phyloP scores from a whole-genome alignment of 495 filamentous ascomycete genomes.

The Articulospora tetracladia region DNA sequence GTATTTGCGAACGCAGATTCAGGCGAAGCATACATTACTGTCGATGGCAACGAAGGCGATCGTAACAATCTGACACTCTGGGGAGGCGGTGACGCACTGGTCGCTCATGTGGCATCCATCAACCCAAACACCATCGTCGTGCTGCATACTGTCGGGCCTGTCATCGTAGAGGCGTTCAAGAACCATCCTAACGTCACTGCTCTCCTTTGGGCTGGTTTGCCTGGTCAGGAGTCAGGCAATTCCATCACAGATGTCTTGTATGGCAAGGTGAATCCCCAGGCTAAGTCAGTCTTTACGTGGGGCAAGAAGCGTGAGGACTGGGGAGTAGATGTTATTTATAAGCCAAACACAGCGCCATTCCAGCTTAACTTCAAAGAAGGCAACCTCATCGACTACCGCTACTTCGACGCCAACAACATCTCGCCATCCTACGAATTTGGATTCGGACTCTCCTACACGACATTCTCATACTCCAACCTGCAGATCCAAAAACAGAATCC shows the following conservation, averaged over 20 bases:
- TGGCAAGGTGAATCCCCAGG: constrained; percentile 80
- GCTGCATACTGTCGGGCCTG: constrained; percentile 80
- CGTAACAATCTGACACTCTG: constrained; percentile 92
- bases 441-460: constrained; percentile 86
- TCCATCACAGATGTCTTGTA: constrained; percentile 90
- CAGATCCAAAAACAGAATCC: constrained; percentile 48
- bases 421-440: constrained; percentile 89
- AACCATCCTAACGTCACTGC: constrained; percentile 89
- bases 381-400: constrained; percentile 90
- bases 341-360: constrained; percentile 70
- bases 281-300: constrained; percentile 86
- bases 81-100: constrained; percentile 73
- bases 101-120: constrained; percentile 68
- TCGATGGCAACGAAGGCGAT: constrained; percentile 86
- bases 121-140: constrained; percentile 93
- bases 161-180: constrained; percentile 73
- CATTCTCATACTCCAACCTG: constrained; percentile 75
- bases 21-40: constrained; percentile 80
- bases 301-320: constrained; percentile 70
- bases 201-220: constrained; percentile 89
- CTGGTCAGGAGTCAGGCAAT: constrained; percentile 89
- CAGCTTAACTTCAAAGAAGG: constrained; percentile 85
- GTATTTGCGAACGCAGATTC: constrained; percentile 88
- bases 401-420: constrained; percentile 72
- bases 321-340: constrained; percentile 69